Base-by-base conservation (phyloP, 2,329 filamentous ascomycete genomes). In the Diaporthe destruens region DNA sequence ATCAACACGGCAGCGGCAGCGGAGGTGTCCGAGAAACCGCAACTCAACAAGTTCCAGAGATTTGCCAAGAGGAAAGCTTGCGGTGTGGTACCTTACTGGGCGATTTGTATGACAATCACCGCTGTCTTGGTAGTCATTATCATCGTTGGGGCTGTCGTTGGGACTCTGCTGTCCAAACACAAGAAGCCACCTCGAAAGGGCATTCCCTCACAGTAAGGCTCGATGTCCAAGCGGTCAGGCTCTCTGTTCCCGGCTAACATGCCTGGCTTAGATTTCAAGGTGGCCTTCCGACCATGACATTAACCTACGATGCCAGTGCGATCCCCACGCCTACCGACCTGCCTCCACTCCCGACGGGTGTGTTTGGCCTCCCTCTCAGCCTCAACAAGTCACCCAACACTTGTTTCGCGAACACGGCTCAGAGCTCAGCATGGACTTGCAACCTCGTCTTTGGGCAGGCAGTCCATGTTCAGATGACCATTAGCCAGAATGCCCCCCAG, bases 391-490 rank as follows among this genome's bases (percentile, higher is more conserved):
- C 83, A 2, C 86, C 88, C 20, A 85, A 84, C 53, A 84, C 85
- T 0, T 94, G 92, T 78, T 84, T 93, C 73, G 84, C 84, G 42
- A 85, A 91, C 71, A 83, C 85, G 0, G 84, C 80, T 0, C 87
- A 91, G 76, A 82, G 84, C n/a, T 80, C 84, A 65, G 88, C 91
- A 0, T 94, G 92, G 92, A 88, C 85, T 72, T 94, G 92, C 78
- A 84, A 88, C 16, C 83, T 92, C 39, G 81, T 84, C 1, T 83
- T 84, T 57, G 81, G 81, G 7, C 81, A 84, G 56, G 85, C 86
- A 66, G 79, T 82, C 1, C 75, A 75, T 14, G 69, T 81, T 74
- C 74, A 72, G 5, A 80, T 89, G 80, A 80, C 81, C 1, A 80
- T 90, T 23, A 75, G 73, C 25, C 77, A 77, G 75, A 65, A 76